Evolutionary conservation across 768 basidiomycete species (phyloP).

Genomic region (Podaxis carcinomalis): DNA sequence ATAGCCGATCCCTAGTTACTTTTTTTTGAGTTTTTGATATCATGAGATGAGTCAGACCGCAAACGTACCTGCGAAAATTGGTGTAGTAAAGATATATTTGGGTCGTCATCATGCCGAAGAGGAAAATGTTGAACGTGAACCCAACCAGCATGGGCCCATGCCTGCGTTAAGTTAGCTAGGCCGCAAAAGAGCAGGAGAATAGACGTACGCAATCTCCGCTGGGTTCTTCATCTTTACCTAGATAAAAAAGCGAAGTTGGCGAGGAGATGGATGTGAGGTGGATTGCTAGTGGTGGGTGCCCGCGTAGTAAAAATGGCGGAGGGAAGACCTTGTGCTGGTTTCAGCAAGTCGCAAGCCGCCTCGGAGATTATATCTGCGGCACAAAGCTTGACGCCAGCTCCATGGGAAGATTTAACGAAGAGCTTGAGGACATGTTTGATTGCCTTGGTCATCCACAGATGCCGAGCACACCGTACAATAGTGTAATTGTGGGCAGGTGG

Average conservation of each 20-base stretch:
- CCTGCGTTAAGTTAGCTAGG: constrained; percentile 21
- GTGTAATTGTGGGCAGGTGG: no score
- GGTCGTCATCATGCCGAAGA: constrained; percentile 48
- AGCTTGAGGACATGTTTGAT: no score
- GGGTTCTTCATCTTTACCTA: constrained; percentile 18
- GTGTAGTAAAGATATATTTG: constrained; percentile 46
- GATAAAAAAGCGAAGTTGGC: not conserved
- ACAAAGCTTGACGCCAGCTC: no score
- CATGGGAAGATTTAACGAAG: no score
- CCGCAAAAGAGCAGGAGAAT: not conserved
- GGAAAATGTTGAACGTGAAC: constrained; percentile 40
- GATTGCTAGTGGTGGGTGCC: no score
- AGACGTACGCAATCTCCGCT: constrained; percentile 29
- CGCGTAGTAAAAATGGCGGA: not conserved
- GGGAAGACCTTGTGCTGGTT: no score
- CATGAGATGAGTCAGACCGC: not conserved
- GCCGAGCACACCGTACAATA: no score
- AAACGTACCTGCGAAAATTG: constrained; percentile 26
- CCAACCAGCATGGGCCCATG: constrained; percentile 51
- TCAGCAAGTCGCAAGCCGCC: no score
- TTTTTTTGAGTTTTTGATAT: not conserved
- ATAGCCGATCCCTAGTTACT: constrained; percentile 34
- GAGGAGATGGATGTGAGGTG: not conserved
- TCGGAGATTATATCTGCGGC: no score
- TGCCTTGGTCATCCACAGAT: no score